Evolutionary conservation across 2,329 filamentous ascomycete species (phyloP).

Genomic region (Diaporthe destruens): DNA sequence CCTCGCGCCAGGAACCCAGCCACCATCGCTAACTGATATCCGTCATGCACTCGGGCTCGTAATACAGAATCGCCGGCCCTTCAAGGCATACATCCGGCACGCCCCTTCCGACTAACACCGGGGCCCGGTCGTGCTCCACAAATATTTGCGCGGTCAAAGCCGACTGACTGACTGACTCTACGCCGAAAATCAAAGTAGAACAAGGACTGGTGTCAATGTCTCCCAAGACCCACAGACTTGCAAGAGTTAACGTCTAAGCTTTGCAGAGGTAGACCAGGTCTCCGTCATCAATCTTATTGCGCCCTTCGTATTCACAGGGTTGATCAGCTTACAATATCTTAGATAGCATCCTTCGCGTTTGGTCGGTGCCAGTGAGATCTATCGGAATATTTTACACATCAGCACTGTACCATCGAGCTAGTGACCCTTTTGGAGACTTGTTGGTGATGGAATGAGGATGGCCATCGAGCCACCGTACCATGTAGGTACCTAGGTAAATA

Average conservation of each 20-base stretch:
- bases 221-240: neutral
- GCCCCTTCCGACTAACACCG: neutral
- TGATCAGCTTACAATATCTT: neutral
- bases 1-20: constrained; percentile 8
- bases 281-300: neutral
- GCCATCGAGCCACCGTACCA: too few relatives aligned
- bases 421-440: neutral
- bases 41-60: neutral
- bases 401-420: neutral
- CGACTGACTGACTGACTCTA: neutral
- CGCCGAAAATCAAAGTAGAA: neutral
- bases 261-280: too few relatives aligned
- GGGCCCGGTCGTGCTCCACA: neutral
- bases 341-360: neutral
- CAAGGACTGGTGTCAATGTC: neutral
- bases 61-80: neutral
- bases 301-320: neutral
- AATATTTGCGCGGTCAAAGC: neutral
- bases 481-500: neutral
- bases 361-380: too few relatives aligned
- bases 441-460: neutral
- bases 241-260: neutral
- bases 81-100: neutral
- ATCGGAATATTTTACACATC: neutral
- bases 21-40: constrained; percentile 21